Evolutionary conservation across 2,329 filamentous ascomycete species (phyloP).

Genomic region (Ceratocystis papillata): DNA sequence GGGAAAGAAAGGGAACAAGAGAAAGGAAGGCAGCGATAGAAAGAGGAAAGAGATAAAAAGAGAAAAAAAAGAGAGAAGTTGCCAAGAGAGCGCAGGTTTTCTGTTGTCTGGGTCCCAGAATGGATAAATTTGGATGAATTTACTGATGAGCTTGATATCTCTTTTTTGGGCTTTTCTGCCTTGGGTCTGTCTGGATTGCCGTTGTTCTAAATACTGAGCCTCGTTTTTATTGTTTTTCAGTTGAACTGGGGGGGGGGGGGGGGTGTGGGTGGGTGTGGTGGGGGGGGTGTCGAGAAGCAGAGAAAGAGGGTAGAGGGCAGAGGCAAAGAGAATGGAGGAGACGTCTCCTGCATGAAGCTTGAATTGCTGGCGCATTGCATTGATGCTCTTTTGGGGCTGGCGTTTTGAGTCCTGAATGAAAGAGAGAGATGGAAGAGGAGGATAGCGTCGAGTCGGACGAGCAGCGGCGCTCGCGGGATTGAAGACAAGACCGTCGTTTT

Average conservation of each 20-base stretch:
- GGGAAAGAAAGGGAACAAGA: conserved; percentile 3
- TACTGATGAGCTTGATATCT: background rate
- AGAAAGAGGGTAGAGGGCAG: too few relatives aligned
- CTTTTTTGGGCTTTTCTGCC: background rate
- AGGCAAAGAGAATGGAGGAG: background rate
- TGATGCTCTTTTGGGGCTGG: background rate
- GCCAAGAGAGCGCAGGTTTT: background rate
- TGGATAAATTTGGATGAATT: background rate
- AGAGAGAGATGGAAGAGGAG: background rate
- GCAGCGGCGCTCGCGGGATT: background rate
- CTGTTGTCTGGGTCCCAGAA: background rate
- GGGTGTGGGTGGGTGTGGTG: too few relatives aligned
- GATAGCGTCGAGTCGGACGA: background rate
- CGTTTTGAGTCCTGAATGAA: background rate
- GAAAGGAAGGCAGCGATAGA: conserved; percentile 1
- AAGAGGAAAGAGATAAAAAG: background rate
- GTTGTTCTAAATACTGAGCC: background rate
- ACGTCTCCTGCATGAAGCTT: conserved; percentile 6
- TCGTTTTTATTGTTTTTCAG: background rate
- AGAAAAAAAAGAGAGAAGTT: background rate
- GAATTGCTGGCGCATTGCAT: conserved; percentile 4
- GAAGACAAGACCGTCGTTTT: too few relatives aligned
- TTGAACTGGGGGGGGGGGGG: too few relatives aligned
- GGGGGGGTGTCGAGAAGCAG: too few relatives aligned
- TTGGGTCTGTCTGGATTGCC: too few relatives aligned